Conservation (phyloP, 305 asterid genomes). For the Fraxinus sp. region DNA sequence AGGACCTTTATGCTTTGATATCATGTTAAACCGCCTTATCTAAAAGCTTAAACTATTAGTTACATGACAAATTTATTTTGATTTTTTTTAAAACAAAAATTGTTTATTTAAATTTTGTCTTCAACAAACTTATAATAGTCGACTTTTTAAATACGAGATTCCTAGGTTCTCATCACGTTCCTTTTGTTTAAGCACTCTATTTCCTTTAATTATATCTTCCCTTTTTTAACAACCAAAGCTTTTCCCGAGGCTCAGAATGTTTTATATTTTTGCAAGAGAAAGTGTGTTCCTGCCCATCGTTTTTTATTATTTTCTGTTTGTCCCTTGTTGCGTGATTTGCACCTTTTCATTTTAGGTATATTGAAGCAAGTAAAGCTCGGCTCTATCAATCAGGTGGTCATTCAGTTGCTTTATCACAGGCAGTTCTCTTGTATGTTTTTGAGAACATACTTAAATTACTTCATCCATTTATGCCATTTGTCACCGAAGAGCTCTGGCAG, state of each 20-base stretch:
- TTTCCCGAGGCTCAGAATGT: background rate
- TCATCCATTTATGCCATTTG: conserved; percentile 98
- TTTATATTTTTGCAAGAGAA: background rate
- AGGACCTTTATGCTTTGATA: background rate
- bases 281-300: background rate
- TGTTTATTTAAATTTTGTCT: background rate
- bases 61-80: background rate
- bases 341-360: conserved; percentile 62
- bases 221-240: background rate
- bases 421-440: conserved; percentile 78
- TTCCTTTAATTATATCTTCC: background rate
- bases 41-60: background rate
- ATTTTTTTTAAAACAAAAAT: background rate
- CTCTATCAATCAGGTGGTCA: conserved; percentile 65
- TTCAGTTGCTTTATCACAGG: conserved; percentile 66
- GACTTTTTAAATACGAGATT: background rate
- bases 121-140: background rate
- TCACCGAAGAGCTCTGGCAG: conserved; percentile 98
- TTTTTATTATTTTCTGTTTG: background rate
- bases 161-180: background rate
- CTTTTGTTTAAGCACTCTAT: background rate
- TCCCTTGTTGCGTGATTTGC: conserved; percentile 17
- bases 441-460: conserved; percentile 75
- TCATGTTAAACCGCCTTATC: background rate
- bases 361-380: conserved; percentile 94